phyloP scores from a whole-genome alignment of 805 yeast genomes.

The Lipomyces chichibuensis region DNA sequence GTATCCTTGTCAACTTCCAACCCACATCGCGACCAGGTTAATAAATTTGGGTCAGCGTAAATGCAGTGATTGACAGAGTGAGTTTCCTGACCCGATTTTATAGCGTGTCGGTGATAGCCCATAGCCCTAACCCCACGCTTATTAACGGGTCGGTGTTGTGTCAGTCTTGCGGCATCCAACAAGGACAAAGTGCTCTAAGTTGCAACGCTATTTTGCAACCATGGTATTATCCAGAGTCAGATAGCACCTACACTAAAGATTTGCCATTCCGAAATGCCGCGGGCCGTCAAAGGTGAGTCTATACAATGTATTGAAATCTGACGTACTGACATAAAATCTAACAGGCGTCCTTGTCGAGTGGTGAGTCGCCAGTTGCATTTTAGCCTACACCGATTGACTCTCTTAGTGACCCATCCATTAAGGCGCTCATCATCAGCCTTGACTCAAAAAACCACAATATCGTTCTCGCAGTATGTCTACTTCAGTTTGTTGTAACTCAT shows the following conservation, averaged over 20 bases:
- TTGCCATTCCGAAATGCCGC: slow-evolving; percentile 27
- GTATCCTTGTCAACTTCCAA: no score
- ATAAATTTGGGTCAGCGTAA: background rate
- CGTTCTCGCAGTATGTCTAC: slow-evolving; percentile 52
- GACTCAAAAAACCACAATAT: slow-evolving; percentile 79
- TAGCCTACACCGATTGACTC: background rate
- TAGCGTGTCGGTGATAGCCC: background rate
- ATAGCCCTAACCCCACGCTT: background rate
- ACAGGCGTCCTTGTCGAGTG: slow-evolving; percentile 46
- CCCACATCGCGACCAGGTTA: no score
- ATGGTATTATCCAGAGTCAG: background rate
- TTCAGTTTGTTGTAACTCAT: background rate
- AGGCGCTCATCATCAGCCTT: slow-evolving; percentile 79
- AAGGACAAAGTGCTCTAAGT: no score
- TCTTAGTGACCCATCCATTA: slow-evolving; percentile 83
- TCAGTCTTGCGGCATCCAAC: background rate
- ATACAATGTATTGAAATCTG: background rate
- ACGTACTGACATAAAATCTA: slow-evolving; percentile 1
- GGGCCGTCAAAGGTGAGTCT: slow-evolving; percentile 31
- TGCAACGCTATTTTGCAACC: no score
- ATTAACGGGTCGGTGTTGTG: background rate
- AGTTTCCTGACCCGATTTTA: background rate
- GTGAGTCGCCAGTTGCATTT: slow-evolving; percentile 24
- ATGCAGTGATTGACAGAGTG: background rate
- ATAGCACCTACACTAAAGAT: background rate